These are phyloP conservation scores for Trametes polyzona DNA, from an alignment of 1,284 basidiomycete genomes.

Conservation along the genomic window DNA sequence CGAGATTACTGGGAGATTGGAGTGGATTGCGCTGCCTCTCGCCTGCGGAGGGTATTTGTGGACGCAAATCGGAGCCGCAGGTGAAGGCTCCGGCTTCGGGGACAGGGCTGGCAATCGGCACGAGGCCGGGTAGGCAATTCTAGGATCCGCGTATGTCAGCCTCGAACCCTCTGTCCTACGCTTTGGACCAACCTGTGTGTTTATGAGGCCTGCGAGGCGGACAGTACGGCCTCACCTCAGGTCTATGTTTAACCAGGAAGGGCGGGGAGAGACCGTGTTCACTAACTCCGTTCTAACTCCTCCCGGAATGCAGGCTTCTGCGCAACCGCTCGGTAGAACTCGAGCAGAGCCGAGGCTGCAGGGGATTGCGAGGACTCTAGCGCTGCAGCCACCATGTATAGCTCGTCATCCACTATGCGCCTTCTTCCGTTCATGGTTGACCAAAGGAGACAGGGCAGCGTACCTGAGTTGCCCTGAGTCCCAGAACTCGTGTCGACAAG, in stretches of 20 bases:
- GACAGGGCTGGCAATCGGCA: background rate
- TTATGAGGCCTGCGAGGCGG: background rate
- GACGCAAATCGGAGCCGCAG: background rate
- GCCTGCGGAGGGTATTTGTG: background rate
- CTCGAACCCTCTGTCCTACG: background rate
- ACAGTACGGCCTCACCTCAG: background rate
- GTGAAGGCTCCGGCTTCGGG: slow-evolving; percentile 1
- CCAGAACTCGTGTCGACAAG: slow-evolving; percentile 1
- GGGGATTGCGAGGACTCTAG: background rate
- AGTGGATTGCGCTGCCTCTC: background rate
- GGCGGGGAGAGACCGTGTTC: background rate
- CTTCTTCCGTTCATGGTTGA: background rate
- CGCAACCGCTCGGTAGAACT: background rate
- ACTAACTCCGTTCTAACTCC: slow-evolving; percentile 12
- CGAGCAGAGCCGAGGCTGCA: background rate
- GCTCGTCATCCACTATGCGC: background rate
- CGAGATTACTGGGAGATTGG: slow-evolving; percentile 11
- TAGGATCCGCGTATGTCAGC: background rate
- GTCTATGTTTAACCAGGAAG: background rate
- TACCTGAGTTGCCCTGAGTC: background rate
- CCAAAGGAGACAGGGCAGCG: background rate
- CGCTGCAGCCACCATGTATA: slow-evolving; percentile 3
- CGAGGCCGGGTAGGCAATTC: background rate
- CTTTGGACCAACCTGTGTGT: background rate
- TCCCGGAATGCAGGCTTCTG: background rate